Conservation (phyloP, 306 rosid species). For the Erythrophleum fordii region DNA sequence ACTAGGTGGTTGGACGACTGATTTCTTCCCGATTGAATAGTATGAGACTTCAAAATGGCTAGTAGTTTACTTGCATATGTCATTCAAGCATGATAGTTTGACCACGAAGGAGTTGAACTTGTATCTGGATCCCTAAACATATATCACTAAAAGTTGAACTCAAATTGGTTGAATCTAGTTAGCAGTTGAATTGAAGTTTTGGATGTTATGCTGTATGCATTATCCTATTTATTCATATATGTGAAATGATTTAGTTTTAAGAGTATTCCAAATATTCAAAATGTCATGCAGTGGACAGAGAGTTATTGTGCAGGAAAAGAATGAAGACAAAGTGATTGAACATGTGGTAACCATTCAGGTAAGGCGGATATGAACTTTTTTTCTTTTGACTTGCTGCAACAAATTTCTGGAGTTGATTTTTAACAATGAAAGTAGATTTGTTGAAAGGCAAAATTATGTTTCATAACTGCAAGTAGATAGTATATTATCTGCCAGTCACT, state of each 20-base stretch:
- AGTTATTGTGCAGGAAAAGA: constrained; percentile 77
- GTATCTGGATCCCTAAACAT: constrained; percentile 12
- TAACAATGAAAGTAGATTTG: not conserved
- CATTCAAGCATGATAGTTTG: not conserved
- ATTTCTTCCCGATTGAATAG: constrained; percentile 28
- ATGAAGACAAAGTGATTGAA: constrained; percentile 68
- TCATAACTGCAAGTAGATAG: constrained; percentile 21
- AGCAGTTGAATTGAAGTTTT: constrained; percentile 29
- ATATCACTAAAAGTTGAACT: constrained; percentile 23
- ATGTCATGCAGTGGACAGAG: constrained; percentile 83
- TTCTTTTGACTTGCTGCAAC: constrained; percentile 26
- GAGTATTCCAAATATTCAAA: constrained; percentile 23
- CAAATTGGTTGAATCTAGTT: constrained; percentile 21
- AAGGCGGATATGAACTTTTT: constrained; percentile 32
- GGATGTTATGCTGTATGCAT: not conserved
- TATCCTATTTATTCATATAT: constrained; percentile 10
- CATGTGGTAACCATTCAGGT: constrained; percentile 93
- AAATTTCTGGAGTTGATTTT: constrained; percentile 14
- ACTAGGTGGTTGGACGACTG: constrained; percentile 11
- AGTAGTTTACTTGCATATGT: not conserved
- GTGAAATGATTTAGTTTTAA: constrained; percentile 30
- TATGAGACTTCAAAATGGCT: constrained; percentile 1
- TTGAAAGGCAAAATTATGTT: constrained; percentile 15
- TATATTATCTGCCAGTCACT: not conserved
- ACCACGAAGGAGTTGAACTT: not conserved